Evolutionary conservation across 2,329 filamentous ascomycete species (phyloP), one percentile per base, ranked within the genome.

Genomic region (Colletotrichum trifolii): DNA sequence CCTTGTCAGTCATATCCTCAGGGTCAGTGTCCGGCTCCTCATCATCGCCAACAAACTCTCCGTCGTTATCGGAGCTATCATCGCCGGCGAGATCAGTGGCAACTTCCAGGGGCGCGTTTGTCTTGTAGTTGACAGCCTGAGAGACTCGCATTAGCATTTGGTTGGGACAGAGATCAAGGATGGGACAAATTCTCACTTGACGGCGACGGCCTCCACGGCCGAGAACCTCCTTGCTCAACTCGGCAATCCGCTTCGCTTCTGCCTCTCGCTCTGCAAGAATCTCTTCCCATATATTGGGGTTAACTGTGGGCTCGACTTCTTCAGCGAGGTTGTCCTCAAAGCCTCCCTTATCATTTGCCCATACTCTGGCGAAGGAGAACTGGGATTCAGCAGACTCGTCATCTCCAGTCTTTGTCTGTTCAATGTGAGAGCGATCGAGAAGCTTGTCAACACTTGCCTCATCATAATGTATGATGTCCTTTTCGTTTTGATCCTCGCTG

Each of bases 351-450:
- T 96, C 91, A 71, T 97, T 96, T 4, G 91, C 91, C 96, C 96
- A 99, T 2, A 99, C 91, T 48, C 93, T 88, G 43, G 95, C 95
- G 76, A 96, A 93, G 5, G 91, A 93, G 75, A 97, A 99, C 60
- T 94, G 91, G 0, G 89, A 90, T 73, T 96, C 92, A 1, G 89
- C 88, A 1, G 87, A 86, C 25, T 81, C 77, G 53, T 93, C 88
- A 2, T 88, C 84, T 9, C 87, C 86, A 2, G 84, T 81, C 60
- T 85, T 84, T 0, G 89, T 92, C 68, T 92, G 87, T 73, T 97
- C 93, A 35, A 92, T 87, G 68, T 92, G 87, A 47, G 91, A 93
- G 50, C 96, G 89, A 74, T 98, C 94, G n/a, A 99, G 83, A 11
- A 99, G 85, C 69, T 91, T 93, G 56, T 97, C 93, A n/a, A 99